Evolutionary conservation across 495 filamentous ascomycete genomes (phyloP), one percentile per base, ranked within the genome.

Genomic region (Daldinia bambusicola): DNA sequence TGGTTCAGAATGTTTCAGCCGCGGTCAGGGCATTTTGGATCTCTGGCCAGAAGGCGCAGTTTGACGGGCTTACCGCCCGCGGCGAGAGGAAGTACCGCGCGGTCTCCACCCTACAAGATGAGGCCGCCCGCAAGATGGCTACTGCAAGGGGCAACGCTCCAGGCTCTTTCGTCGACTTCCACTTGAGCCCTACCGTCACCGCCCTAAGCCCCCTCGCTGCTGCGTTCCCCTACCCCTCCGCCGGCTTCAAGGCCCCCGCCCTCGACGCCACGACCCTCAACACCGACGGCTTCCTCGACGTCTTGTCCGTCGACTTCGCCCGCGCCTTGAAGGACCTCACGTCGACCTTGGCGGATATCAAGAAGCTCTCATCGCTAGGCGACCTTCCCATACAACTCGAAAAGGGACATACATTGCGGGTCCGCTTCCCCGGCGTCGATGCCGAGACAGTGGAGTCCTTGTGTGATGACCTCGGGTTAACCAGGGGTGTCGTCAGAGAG

Each of bases 401-500:
- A 55, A 87, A 87, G 6, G 76, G 77, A 40, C 76, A 78, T 43
- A 78, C 83, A 3, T 81, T 99, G 7, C 87, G 91, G 10, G 91
- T 98, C 2, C 89, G 93, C 38, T 98, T 99, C 76, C 91, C 93
- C 1, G 95, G 95, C 22, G 97, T 95, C 68, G 94, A 98, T 74
- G 88, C 87, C 0, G 88, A 90, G 4, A 92, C 91, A 2, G 93
- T 98, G 0, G 93, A 96, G 76, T 81, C 85, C 14, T 84, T 98
- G 0, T 98, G 94, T 76, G 85, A 92, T 51, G 95, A 99, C 78
- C 85, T 95, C n/a, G 92, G 91, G 16, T 82, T 98, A 8, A 85
- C 86, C 45, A 82, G 93, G 37, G 95, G 95, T 3, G 82, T 93
- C 14, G 87, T 98, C 8, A 70, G 81, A 16, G 90, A 98, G 80